Percentiles rank a stretch among this genome's conserved stretches.
Evolutionary conservation across 306 rosid genomes (phyloP).

Genomic region (Ormosia emarginata): DNA sequence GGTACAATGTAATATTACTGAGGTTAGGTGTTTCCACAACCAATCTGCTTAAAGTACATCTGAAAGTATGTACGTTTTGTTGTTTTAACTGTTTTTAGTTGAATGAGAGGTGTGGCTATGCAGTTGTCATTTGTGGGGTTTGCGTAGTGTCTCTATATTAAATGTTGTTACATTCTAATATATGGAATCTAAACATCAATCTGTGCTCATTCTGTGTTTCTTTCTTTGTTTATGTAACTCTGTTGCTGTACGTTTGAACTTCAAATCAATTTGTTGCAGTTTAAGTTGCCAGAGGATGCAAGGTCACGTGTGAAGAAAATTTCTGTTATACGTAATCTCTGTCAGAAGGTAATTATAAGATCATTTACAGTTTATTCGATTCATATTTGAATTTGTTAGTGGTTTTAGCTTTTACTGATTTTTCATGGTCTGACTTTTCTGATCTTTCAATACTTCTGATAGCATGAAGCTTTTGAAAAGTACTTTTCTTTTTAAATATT

Average conservation of each 20-base stretch:
- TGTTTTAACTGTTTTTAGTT: background rate
- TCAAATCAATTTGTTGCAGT: slow-evolving; percentile 44
- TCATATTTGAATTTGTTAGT: background rate
- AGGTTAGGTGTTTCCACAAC: background rate
- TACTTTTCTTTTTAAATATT: background rate
- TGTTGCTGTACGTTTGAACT: background rate
- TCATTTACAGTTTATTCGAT: slow-evolving; percentile 11
- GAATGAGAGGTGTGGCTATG: background rate
- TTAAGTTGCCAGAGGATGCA: slow-evolving; percentile 78
- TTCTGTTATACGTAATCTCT: slow-evolving; percentile 86
- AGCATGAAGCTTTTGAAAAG: background rate
- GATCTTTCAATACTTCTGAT: background rate
- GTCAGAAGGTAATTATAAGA: slow-evolving; percentile 66
- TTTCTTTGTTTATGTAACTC: background rate
- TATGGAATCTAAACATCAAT: background rate
- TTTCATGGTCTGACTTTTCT: background rate
- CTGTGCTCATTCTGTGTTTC: slow-evolving; percentile 3
- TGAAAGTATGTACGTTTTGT: background rate
- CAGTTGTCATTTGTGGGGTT: background rate
- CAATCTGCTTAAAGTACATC: background rate
- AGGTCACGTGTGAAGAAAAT: slow-evolving; percentile 62
- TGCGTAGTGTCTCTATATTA: background rate
- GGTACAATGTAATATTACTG: background rate
- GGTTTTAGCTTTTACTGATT: background rate
- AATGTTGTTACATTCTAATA: background rate